These are phyloP conservation scores for Gorgonomyces haynaldii DNA, from an alignment of 192 early-diverging fungal genomes.

Conservation along the genomic window DNA sequence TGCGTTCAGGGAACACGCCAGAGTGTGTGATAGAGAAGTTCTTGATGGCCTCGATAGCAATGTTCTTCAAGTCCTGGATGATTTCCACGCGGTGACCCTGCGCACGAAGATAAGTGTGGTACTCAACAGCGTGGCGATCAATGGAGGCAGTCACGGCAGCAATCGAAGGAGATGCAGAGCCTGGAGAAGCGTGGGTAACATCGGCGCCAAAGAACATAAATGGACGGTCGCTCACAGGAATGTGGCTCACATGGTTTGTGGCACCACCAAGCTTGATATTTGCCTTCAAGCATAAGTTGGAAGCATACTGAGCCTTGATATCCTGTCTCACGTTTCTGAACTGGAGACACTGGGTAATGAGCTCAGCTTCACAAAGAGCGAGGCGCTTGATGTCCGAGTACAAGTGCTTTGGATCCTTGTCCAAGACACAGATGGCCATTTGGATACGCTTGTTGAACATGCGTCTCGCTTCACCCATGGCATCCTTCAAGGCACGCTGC, in stretches of 20 bases:
- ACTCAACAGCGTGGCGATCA: constrained; percentile 20
- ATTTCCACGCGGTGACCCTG: constrained; percentile 34
- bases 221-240: constrained; percentile 23
- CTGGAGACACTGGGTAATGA: constrained; percentile 79
- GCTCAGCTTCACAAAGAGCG: constrained; percentile 64
- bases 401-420: constrained; percentile 12
- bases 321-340: constrained; percentile 38
- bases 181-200: constrained; percentile 74
- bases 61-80: constrained; percentile 25
- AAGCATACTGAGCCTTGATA: constrained; percentile 63
- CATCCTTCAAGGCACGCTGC: constrained; percentile 36
- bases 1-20: constrained; percentile 22
- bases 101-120: constrained; percentile 23
- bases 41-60: constrained; percentile 22
- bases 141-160: constrained; percentile 33
- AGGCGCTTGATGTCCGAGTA: constrained; percentile 75
- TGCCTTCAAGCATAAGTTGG: constrained; percentile 73
- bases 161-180: constrained; percentile 32
- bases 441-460: constrained; percentile 35
- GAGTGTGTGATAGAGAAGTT: constrained; percentile 29
- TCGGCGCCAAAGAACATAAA: constrained; percentile 79
- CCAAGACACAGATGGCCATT: constrained; percentile 56
- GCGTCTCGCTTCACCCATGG: constrained; percentile 28
- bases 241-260: background rate
- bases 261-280: constrained; percentile 4